Conservation (phyloP, 225 moss, liverwort and hornwort genomes). For the Marchantia paleacea region DNA sequence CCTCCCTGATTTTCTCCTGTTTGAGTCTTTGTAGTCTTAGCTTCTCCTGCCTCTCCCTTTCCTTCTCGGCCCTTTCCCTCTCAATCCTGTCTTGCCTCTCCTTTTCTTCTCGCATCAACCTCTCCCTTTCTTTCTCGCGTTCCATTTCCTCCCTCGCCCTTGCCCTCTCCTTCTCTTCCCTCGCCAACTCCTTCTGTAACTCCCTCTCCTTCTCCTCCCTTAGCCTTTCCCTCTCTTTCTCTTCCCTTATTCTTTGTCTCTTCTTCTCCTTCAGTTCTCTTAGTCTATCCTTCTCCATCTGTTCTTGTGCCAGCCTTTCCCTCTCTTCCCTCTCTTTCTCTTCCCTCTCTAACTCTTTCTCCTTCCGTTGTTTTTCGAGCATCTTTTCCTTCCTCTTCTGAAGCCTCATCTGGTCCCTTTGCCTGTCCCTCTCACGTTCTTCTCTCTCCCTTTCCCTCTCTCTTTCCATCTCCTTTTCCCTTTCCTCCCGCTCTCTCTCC, state of each 20-base stretch:
- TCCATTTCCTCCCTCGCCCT: constrained; percentile 35
- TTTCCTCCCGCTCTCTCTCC: constrained; percentile 38
- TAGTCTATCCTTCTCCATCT: constrained; percentile 25
- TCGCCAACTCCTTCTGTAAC: constrained; percentile 2
- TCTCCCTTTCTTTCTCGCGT: constrained; percentile 45
- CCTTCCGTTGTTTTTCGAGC: constrained; percentile 37
- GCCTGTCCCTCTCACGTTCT: constrained; percentile 36
- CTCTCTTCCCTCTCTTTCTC: constrained; percentile 36
- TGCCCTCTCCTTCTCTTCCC: constrained; percentile 45
- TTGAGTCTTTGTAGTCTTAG: constrained; percentile 22
- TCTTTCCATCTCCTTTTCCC: constrained; percentile 28
- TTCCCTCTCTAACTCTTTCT: constrained; percentile 35
- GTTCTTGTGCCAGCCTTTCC: constrained; percentile 48
- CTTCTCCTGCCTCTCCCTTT: constrained; percentile 44
- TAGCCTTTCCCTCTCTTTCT: constrained; percentile 22
- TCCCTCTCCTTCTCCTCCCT: constrained; percentile 30
- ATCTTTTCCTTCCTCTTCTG: constrained; percentile 39
- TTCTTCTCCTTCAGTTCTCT: constrained; percentile 52
- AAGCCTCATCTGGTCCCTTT: constrained; percentile 34
- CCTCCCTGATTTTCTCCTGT: constrained; percentile 36
- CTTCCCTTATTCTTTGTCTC: constrained; percentile 31
- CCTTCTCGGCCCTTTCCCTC: constrained; percentile 40
- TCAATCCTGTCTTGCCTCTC: constrained; percentile 43
- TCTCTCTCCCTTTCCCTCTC: constrained; percentile 36
- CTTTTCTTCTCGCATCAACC: constrained; percentile 43